Evolutionary conservation across 2,329 filamentous ascomycete species (phyloP), one percentile per base, ranked within the genome.

Genomic region (Ophiostoma novo-ulmi): DNA sequence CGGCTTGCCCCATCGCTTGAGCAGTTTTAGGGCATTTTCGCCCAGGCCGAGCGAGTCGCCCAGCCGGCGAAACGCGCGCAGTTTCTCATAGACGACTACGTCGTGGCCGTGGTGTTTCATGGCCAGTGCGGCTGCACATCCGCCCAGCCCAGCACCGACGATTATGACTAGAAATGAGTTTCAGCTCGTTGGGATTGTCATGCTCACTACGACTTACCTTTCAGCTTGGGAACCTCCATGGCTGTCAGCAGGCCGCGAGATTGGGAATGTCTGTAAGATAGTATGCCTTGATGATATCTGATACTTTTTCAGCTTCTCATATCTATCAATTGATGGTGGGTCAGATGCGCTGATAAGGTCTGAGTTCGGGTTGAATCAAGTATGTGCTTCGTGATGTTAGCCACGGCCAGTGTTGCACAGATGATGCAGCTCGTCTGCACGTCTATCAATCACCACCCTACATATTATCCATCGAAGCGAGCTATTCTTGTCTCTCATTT

Each of bases 121-220:
- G 3, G 82, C 82, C 35, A 84, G 77, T n/a, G 82, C 82, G 5
- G 81, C 79, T 1, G 82, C 82, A 73, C 82, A 84, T 14, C 82
- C 83, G 8, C 82, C 82, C 1, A 85, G 80, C 13, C 82, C 82
- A 22, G 82, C 82, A 22, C 82, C 83, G n/a, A 85, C 80, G 31
- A 84, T 78, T 38, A 84, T 81, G n/a, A 58, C 52, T 58, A 26
- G n/a, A 22, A 3, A 3, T 58, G n/a, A 31, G 52, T 10, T 31
- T 58, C 22, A 26, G 52, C 31, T 11, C 22, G 26, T 8, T 48
- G 44, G 8, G 44, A 7, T 20, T 2, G 7, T 39, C 38, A 48
- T 48, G 5, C 44, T 48, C 17, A 20, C 17, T 48, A 20, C 44
- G 17, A 31, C 52, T 11, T 11, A 58, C 52, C 52, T 58, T 58